These are phyloP conservation scores for Myxozyma neotropica DNA, from an alignment of 805 yeast species.

Conservation along the genomic window DNA sequence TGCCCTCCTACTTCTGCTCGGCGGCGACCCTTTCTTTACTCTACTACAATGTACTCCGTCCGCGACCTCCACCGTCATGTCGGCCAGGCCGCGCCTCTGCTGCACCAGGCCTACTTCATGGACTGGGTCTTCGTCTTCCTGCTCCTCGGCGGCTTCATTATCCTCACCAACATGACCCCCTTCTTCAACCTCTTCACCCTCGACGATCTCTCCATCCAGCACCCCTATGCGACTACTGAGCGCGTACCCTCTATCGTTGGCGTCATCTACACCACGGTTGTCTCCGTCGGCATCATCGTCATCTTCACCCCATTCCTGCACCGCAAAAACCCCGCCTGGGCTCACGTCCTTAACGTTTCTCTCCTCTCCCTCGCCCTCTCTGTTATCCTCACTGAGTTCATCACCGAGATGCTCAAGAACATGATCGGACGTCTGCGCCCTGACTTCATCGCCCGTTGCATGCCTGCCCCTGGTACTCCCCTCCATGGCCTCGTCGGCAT, in stretches of 20 bases:
- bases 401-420: conserved; percentile 78
- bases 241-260: conserved; percentile 55
- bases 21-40: no score
- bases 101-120: conserved; percentile 24
- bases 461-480: conserved; percentile 63
- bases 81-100: conserved; percentile 5
- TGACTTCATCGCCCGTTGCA: conserved; percentile 85
- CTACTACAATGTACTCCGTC: conserved; percentile 6
- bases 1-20: no score
- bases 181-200: conserved; percentile 53
- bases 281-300: conserved; percentile 31
- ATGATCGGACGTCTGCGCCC: conserved; percentile 92
- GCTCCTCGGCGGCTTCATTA: conserved; percentile 30
- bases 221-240: conserved; percentile 78
- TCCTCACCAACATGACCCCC: conserved; percentile 32
- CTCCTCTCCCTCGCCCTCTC: conserved; percentile 33
- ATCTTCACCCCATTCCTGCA: conserved; percentile 32
- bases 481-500: conserved; percentile 41
- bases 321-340: conserved; percentile 32
- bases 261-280: conserved; percentile 29
- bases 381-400: conserved; percentile 40
- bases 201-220: conserved; percentile 75
- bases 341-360: conserved; percentile 32
- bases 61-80: background rate
- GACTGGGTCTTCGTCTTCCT: conserved; percentile 31